Conservation (phyloP, 202 grass and related monocot species). For the Setaria italica region DNA sequence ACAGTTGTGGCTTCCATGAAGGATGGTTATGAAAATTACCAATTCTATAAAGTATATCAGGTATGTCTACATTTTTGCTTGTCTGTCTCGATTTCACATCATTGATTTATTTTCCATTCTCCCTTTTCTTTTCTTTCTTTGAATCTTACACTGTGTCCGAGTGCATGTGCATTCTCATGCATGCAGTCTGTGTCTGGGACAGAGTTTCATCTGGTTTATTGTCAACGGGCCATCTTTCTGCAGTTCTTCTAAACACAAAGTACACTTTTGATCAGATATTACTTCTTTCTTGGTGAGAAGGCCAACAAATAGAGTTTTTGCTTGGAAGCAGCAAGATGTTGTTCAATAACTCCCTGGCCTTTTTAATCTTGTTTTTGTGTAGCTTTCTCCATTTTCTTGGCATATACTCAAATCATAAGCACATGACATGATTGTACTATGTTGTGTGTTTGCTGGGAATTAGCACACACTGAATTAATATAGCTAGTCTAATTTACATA, state of each 20-base stretch:
- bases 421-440: background rate
- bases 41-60: constrained; percentile 99
- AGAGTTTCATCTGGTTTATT: background rate
- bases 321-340: background rate
- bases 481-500: constrained; percentile 5
- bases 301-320: background rate
- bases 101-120: background rate
- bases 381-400: background rate
- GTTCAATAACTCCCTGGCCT: background rate
- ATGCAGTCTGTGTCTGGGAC: background rate
- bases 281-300: background rate
- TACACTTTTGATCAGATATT: background rate
- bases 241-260: background rate
- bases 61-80: constrained; percentile 41
- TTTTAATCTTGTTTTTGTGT: constrained; percentile 8
- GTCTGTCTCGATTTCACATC: background rate
- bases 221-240: background rate
- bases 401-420: background rate
- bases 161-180: background rate
- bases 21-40: constrained; percentile 86
- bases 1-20: constrained; percentile 83
- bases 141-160: background rate
- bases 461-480: background rate
- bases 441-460: background rate
- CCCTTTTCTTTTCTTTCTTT: constrained; percentile 16